Conservation (phyloP, 2,329 filamentous ascomycete genomes). For the Trichoderma pleuroti region DNA sequence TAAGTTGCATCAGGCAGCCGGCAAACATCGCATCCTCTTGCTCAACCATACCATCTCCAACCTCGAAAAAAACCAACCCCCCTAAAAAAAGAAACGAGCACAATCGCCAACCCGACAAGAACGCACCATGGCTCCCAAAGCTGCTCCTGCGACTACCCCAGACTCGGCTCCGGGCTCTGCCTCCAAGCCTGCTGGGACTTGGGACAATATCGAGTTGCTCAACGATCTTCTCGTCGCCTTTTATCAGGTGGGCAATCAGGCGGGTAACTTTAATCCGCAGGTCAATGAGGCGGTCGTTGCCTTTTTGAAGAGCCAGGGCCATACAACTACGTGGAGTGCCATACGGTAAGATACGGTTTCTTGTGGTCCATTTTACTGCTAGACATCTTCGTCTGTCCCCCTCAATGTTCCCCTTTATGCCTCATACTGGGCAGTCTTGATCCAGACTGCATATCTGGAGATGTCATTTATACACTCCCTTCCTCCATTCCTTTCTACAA, state of each 20-base stretch:
- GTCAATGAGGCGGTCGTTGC: slow-evolving; percentile 32
- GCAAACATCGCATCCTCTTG: neutral
- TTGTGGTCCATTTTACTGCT: neutral
- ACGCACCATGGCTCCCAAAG: slow-evolving; percentile 13
- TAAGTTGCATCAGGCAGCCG: neutral
- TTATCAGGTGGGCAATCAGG: slow-evolving; percentile 29
- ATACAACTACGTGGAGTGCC: slow-evolving; percentile 42
- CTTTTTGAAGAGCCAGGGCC: slow-evolving; percentile 33
- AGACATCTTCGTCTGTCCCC: neutral
- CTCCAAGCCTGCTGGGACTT: slow-evolving; percentile 19
- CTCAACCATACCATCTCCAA: neutral
- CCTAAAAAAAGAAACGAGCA: neutral
- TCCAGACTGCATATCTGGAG: neutral
- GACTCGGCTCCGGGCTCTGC: neutral
- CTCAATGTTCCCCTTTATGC: neutral
- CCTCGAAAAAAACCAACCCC: neutral
- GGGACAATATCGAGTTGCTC: slow-evolving; percentile 36
- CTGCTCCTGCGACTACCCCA: neutral
- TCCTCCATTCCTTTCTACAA: neutral
- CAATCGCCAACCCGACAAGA: neutral
- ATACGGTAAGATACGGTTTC: slow-evolving; percentile 38
- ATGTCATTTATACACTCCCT: neutral
- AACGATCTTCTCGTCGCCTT: slow-evolving; percentile 33
- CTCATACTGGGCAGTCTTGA: neutral
- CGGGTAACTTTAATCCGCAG: slow-evolving; percentile 28